These are phyloP conservation scores for Rheum nobile DNA, from an alignment of 148 eudicot genomes.

Conservation along the genomic window DNA sequence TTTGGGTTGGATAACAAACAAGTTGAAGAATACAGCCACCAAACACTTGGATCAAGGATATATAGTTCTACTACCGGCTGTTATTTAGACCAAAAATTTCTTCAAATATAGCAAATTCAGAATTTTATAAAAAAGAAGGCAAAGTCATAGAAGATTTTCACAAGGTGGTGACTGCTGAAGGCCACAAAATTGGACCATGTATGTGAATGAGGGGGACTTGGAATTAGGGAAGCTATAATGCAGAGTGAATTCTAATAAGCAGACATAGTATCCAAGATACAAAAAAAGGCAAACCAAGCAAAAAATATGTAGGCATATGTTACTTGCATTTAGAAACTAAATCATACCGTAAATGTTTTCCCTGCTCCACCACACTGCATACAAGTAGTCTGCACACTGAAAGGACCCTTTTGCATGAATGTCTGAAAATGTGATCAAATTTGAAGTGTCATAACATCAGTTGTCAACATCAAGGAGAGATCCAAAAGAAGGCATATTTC, in stretches of 20 bases:
- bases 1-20: not conserved
- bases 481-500: not conserved
- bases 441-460: not conserved
- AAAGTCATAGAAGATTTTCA: not conserved
- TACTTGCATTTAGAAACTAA: not conserved
- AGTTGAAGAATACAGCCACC: not conserved
- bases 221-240: not conserved
- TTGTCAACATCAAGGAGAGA: not conserved
- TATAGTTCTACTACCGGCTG: not conserved
- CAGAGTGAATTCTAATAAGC: not conserved
- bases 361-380: conserved; percentile 62
- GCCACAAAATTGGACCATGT: not conserved
- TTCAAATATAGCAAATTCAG: no score
- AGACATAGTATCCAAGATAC: not conserved
- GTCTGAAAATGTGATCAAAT: conserved; percentile 29
- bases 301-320: not conserved
- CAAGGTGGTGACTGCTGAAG: not conserved
- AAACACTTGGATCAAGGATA: not conserved
- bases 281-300: not conserved
- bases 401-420: conserved; percentile 46
- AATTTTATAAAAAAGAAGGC: not conserved
- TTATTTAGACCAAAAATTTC: no score
- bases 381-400: conserved; percentile 50
- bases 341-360: conserved; percentile 58
- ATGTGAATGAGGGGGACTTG: not conserved